Conservation (phyloP, 441 rosid species). For the Hura crepitans region DNA sequence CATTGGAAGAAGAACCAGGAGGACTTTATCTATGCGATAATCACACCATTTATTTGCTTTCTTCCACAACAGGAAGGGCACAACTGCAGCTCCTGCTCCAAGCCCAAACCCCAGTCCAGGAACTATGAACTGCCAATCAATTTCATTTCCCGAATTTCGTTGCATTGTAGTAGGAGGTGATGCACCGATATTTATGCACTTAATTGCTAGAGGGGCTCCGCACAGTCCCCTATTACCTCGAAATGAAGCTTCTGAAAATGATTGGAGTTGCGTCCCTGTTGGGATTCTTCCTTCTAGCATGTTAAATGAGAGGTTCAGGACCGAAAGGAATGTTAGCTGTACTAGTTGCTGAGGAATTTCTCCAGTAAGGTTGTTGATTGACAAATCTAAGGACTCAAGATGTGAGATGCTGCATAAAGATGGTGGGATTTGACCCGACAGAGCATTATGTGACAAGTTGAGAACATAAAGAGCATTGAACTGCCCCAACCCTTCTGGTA, state of each 20-base stretch:
- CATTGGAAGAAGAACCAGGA: conserved; percentile 39
- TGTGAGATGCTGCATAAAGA: background rate
- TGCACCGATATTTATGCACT: conserved; percentile 16
- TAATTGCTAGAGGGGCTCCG: conserved; percentile 29
- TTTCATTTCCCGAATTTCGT: background rate
- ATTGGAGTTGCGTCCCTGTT: background rate
- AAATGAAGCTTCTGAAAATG: conserved; percentile 26
- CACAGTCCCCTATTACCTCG: conserved; percentile 36
- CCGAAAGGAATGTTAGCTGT: conserved; percentile 6
- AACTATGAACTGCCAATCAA: conserved; percentile 42
- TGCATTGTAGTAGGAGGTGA: conserved; percentile 1
- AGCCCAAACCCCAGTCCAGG: conserved; percentile 46
- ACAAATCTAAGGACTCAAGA: conserved; percentile 21
- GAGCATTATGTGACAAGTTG: conserved; percentile 16
- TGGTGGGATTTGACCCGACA: background rate
- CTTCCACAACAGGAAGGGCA: conserved; percentile 34
- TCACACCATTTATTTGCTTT: conserved; percentile 31
- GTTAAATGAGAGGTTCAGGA: conserved; percentile 19
- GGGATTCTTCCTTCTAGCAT: conserved; percentile 8
- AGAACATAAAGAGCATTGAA: background rate
- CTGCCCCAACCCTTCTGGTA: conserved; percentile 8
- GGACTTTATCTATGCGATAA: conserved; percentile 37
- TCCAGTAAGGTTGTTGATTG: conserved; percentile 1
- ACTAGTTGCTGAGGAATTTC: conserved; percentile 15
- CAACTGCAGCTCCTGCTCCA: conserved; percentile 44